These are phyloP conservation scores for Paramecium sexaurelia DNA, from an alignment of 73 alveolate species.

Conservation along the genomic window DNA sequence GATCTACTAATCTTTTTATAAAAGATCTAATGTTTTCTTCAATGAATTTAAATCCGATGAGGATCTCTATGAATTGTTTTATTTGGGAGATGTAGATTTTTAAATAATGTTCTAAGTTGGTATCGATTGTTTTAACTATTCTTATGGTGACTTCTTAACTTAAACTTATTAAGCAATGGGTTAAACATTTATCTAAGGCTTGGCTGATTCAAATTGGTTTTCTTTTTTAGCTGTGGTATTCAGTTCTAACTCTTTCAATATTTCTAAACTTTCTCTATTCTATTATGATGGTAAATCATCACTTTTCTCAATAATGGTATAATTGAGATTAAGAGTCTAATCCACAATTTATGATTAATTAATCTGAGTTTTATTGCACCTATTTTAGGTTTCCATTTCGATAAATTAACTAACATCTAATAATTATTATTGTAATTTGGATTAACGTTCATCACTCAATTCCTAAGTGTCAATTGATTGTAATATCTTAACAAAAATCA, in stretches of 20 bases:
- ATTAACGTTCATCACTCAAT: neutral
- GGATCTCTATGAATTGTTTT: neutral
- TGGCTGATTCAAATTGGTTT: neutral
- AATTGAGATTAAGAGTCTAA: neutral
- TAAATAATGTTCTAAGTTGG: neutral
- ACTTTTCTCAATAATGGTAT: neutral
- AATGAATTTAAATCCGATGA: neutral
- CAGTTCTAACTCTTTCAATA: neutral
- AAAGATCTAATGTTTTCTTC: neutral
- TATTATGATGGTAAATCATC: neutral
- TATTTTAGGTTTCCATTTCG: neutral
- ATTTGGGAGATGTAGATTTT: neutral
- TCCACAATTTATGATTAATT: neutral
- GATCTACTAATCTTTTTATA: neutral
- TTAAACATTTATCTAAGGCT: neutral
- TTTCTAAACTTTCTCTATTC: neutral
- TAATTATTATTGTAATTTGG: neutral
- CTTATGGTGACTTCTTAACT: neutral
- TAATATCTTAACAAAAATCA: neutral
- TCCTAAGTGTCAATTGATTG: neutral
- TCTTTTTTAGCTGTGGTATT: neutral
- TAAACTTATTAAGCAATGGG: neutral
- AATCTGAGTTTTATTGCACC: neutral
- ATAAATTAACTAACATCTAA: slow-evolving; percentile 2
- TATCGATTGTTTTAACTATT: neutral